Conservation (phyloP, 306 rosid genomes). For the Vachellia collinsii region DNA sequence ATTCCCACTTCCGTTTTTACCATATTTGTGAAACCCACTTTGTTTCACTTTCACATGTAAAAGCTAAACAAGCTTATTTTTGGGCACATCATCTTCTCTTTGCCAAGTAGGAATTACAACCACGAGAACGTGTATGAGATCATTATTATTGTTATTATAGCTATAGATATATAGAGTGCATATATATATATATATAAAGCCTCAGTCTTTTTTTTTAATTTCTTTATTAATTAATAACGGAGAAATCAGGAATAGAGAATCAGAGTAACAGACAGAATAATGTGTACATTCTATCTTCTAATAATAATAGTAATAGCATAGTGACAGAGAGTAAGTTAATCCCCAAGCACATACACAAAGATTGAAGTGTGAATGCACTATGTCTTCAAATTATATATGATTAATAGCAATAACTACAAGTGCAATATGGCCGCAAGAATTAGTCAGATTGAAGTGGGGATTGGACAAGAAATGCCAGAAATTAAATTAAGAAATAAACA, state of each 20-base stretch:
- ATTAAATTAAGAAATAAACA: constrained; percentile 7
- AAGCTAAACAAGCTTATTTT: constrained; percentile 29
- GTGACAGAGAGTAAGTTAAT: constrained; percentile 30
- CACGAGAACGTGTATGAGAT: constrained; percentile 34
- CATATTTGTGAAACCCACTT: constrained; percentile 18
- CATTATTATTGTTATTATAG: background rate
- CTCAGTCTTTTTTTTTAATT: background rate
- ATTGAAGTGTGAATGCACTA: constrained; percentile 13
- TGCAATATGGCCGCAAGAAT: constrained; percentile 11
- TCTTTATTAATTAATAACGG: background rate
- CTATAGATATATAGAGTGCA: background rate
- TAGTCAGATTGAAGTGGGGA: constrained; percentile 40
- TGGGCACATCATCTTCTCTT: constrained; percentile 1
- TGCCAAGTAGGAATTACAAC: constrained; percentile 30
- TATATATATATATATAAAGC: constrained; percentile 1
- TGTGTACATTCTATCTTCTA: constrained; percentile 33
- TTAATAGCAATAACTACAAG: constrained; percentile 14
- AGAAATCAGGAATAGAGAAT: constrained; percentile 13
- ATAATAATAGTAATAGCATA: background rate
- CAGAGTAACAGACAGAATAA: background rate
- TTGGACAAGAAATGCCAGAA: constrained; percentile 18
- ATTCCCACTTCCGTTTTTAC: constrained; percentile 20
- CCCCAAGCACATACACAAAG: constrained; percentile 11
- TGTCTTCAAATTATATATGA: constrained; percentile 8
- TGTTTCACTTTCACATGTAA: constrained; percentile 56